Conservation (phyloP, 2,329 filamentous ascomycete genomes). For the Nothophoma quercina region DNA sequence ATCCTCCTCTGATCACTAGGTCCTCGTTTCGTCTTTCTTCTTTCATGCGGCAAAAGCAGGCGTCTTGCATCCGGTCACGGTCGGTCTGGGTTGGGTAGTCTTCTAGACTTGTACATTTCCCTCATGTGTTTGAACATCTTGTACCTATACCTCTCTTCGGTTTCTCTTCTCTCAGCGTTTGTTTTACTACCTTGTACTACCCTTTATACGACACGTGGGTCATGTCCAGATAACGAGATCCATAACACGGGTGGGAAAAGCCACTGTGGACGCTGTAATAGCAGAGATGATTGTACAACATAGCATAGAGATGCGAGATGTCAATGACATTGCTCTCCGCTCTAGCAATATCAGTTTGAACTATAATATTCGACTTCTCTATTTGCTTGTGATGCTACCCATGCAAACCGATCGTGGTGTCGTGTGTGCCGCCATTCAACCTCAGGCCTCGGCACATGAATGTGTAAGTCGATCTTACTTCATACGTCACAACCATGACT, state of each 20-base stretch:
- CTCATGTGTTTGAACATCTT: slow-evolving; percentile 36
- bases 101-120: slow-evolving; percentile 46
- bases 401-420: neutral
- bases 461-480: neutral
- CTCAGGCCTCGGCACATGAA: slow-evolving; percentile 5
- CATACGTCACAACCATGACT: slow-evolving; percentile 8
- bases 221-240: slow-evolving; percentile 32
- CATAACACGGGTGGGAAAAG: slow-evolving; percentile 31
- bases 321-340: slow-evolving; percentile 42
- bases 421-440: neutral
- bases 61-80: slow-evolving; percentile 48
- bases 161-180: slow-evolving; percentile 41
- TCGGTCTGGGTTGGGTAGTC: slow-evolving; percentile 37
- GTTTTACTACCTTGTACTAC: slow-evolving; percentile 42
- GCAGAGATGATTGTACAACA: slow-evolving; percentile 35
- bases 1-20: slow-evolving; percentile 26
- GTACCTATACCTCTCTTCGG: slow-evolving; percentile 47
- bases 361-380: slow-evolving; percentile 3
- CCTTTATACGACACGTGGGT: slow-evolving; percentile 30
- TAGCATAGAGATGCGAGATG: slow-evolving; percentile 41
- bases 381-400: neutral
- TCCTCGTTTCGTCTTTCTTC: slow-evolving; percentile 31
- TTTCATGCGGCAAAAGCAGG: slow-evolving; percentile 46
- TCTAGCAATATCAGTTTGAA: slow-evolving; percentile 31
- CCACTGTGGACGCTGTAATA: slow-evolving; percentile 30